These are phyloP conservation scores for Lecanicillium sp. DNA, from an alignment of 2,329 filamentous ascomycete species.

Conservation along the genomic window DNA sequence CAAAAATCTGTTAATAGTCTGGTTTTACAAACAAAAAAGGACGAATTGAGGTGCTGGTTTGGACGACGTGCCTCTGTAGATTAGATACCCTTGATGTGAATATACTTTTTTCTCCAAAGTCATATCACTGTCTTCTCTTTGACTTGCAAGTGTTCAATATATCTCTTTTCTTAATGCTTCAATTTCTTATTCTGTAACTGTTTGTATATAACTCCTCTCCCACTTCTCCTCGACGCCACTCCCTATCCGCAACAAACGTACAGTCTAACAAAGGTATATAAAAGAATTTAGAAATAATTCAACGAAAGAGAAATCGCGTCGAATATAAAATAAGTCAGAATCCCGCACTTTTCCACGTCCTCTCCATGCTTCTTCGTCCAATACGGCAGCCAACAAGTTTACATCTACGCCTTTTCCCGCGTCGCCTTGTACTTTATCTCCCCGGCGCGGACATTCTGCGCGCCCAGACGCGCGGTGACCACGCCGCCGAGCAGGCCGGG, in stretches of 20 bases:
- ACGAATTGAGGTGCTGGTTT: slow-evolving; percentile 1
- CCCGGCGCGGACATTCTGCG: slow-evolving; percentile 33
- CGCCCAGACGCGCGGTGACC: slow-evolving; percentile 67
- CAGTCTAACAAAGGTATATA: slow-evolving; percentile 5
- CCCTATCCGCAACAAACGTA: neutral
- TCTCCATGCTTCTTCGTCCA: neutral
- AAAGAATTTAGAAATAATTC: neutral
- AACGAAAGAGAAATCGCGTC: slow-evolving; percentile 16
- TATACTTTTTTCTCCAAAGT: neutral
- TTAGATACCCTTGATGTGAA: slow-evolving; percentile 36
- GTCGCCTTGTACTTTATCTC: slow-evolving; percentile 22
- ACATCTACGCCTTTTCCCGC: slow-evolving; percentile 19
- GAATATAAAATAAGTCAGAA: neutral
- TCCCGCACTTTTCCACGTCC: neutral
- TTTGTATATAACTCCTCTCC: neutral
- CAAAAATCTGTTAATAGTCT: neutral
- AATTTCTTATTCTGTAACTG: too few species aligned
- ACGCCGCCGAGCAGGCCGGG: slow-evolving; percentile 71
- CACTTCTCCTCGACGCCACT: neutral
- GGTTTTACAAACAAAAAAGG: slow-evolving; percentile 1
- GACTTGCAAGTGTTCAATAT: too few species aligned
- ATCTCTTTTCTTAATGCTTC: too few species aligned
- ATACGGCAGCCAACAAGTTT: neutral
- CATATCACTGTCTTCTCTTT: too few species aligned
- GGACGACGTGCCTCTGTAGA: slow-evolving; percentile 26